Conservation (phyloP, 2,329 filamentous ascomycete genomes). For the Aspergillus quadrilineatus region DNA sequence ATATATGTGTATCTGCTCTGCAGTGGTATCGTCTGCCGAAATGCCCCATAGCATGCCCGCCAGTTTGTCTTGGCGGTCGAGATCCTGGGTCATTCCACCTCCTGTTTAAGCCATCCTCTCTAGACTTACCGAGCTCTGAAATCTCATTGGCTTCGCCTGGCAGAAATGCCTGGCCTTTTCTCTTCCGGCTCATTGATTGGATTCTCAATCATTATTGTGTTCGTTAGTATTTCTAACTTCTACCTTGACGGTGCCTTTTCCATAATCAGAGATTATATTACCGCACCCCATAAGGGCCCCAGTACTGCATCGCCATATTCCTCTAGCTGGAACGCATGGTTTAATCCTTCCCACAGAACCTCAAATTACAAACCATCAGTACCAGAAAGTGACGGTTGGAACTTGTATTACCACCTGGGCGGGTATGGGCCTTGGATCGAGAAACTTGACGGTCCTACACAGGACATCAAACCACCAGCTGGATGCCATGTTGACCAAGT, state of each 20-base stretch:
- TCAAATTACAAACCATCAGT: background rate
- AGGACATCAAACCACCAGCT: slow-evolving; percentile 46
- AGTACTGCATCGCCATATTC: slow-evolving; percentile 11
- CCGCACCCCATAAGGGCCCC: background rate
- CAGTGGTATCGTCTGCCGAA: background rate
- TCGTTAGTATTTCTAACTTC: slow-evolving; percentile 9
- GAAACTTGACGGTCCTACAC: slow-evolving; percentile 43
- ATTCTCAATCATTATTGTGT: slow-evolving; percentile 10
- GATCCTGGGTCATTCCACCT: background rate
- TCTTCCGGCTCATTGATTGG: slow-evolving; percentile 4
- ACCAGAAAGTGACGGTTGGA: slow-evolving; percentile 39
- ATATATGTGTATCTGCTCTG: background rate
- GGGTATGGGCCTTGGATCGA: slow-evolving; percentile 58
- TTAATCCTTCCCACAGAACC: slow-evolving; percentile 13
- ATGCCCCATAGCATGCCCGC: background rate
- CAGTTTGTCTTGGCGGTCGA: slow-evolving; percentile 5
- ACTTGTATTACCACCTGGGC: slow-evolving; percentile 54
- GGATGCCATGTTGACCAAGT: slow-evolving; percentile 56
- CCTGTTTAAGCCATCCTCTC: background rate
- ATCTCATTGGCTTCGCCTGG: background rate
- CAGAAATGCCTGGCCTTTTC: slow-evolving; percentile 8
- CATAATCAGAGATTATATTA: background rate
- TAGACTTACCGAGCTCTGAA: background rate
- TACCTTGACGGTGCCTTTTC: slow-evolving; percentile 5
- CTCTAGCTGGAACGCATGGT: slow-evolving; percentile 25